These are phyloP conservation scores for Quercus bicolor DNA, from an alignment of 306 rosid genomes.

Conservation along the genomic window DNA sequence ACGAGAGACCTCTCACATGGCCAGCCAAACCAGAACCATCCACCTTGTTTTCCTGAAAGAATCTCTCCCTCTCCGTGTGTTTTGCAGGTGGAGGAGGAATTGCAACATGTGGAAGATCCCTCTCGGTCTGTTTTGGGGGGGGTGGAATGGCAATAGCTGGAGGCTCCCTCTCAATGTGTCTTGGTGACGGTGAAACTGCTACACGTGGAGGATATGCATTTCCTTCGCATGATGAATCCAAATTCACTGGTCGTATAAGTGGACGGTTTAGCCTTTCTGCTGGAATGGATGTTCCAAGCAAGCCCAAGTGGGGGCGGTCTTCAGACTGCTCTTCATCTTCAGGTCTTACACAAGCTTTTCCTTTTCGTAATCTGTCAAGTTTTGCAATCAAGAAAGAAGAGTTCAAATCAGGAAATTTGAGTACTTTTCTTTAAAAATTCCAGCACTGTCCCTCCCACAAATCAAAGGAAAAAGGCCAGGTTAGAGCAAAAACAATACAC, in stretches of 20 bases:
- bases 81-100: conserved; percentile 96
- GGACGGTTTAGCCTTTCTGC: conserved; percentile 73
- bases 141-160: conserved; percentile 13
- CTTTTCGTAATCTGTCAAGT: conserved; percentile 74
- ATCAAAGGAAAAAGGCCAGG: neutral
- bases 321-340: conserved; percentile 63
- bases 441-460: neutral
- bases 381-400: conserved; percentile 13
- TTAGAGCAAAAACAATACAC: neutral
- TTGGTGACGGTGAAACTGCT: neutral
- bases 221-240: conserved; percentile 41
- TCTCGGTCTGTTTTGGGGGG: conserved; percentile 25
- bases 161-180: neutral
- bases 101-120: conserved; percentile 31
- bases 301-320: conserved; percentile 42
- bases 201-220: conserved; percentile 36
- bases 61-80: conserved; percentile 77
- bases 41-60: conserved; percentile 71
- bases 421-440: neutral
- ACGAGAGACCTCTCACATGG: conserved; percentile 73
- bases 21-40: conserved; percentile 62
- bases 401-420: conserved; percentile 8
- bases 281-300: conserved; percentile 45
- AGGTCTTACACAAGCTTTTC: conserved; percentile 84
- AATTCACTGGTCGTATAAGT: conserved; percentile 61